Percentiles rank a stretch among this genome's conserved stretches.
Evolutionary conservation across 768 basidiomycete genomes (phyloP).

Genomic region (Lactarius psammicola): DNA sequence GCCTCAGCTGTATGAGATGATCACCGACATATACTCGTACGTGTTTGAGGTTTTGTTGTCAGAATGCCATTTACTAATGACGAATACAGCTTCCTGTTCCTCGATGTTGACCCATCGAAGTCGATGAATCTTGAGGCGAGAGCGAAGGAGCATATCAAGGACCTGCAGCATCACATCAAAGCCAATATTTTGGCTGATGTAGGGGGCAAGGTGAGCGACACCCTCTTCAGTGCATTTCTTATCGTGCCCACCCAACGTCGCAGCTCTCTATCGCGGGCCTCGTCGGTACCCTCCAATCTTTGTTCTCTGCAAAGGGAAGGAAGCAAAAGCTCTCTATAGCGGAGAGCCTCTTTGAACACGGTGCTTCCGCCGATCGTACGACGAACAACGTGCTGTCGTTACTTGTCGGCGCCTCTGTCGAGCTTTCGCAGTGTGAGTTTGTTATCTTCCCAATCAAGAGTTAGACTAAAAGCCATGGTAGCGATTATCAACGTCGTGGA

Average conservation of each 20-base stretch:
- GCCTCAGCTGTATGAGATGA: conserved; percentile 56
- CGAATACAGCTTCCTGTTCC: conserved; percentile 65
- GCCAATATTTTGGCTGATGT: conserved; percentile 42
- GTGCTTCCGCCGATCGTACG: conserved; percentile 56
- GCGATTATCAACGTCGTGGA: conserved; percentile 67
- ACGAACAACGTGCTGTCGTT: conserved; percentile 71
- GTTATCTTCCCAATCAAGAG: not conserved
- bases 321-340: conserved; percentile 44
- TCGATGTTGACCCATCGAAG: conserved; percentile 61
- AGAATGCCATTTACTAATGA: not conserved
- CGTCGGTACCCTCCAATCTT: conserved; percentile 44
- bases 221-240: not conserved
- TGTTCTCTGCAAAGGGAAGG: conserved; percentile 49
- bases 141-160: conserved; percentile 51
- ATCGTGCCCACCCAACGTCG: not conserved
- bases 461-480: conserved; percentile 31
- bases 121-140: conserved; percentile 54
- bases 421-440: conserved; percentile 61
- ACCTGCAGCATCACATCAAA: conserved; percentile 59
- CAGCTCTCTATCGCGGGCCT: conserved; percentile 42
- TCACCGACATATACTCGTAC: conserved; percentile 71
- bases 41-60: conserved; percentile 30
- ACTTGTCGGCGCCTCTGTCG: conserved; percentile 63
- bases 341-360: conserved; percentile 56
- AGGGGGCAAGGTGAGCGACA: conserved; percentile 43